Conservation (phyloP, 2,329 filamentous ascomycete species). For the Elsinoe ampelina region DNA sequence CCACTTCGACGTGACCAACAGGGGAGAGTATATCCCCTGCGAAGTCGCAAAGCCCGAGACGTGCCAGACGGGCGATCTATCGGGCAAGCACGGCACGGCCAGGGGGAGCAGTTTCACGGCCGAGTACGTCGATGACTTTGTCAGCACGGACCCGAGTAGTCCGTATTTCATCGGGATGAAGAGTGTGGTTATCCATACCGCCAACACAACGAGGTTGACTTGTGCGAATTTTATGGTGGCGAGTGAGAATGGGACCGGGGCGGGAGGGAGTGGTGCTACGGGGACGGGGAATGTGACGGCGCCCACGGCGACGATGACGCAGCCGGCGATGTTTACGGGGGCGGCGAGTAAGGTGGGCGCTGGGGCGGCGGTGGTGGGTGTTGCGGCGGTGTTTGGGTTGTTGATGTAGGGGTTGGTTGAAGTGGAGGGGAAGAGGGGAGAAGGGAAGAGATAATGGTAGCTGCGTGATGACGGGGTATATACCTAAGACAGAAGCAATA, state of each 20-base stretch:
- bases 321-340: constrained; percentile 8
- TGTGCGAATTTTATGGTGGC: constrained; percentile 5
- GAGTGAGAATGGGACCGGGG: background rate
- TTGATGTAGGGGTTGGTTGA: constrained; percentile 14
- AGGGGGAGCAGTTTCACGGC: constrained; percentile 21
- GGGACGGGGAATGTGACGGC: constrained; percentile 5
- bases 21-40: constrained; percentile 55
- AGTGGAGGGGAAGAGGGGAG: background rate
- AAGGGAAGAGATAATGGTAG: background rate
- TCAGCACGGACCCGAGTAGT: constrained; percentile 44
- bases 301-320: background rate
- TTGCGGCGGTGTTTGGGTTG: constrained; percentile 16
- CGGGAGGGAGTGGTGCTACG: background rate
- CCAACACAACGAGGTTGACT: constrained; percentile 16
- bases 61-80: constrained; percentile 69
- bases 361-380: constrained; percentile 9
- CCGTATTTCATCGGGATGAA: constrained; percentile 45
- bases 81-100: constrained; percentile 62
- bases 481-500: background rate
- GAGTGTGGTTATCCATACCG: constrained; percentile 27
- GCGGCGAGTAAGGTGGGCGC: background rate
- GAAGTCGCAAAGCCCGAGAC: constrained; percentile 47
- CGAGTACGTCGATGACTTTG: constrained; percentile 48
- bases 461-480: background rate
- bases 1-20: constrained; percentile 62